Percentiles rank a stretch among this genome's conserved stretches.
These are phyloP conservation scores for Ophiostoma sp. DNA, from an alignment of 2,329 filamentous ascomycete species.

Conservation along the genomic window DNA sequence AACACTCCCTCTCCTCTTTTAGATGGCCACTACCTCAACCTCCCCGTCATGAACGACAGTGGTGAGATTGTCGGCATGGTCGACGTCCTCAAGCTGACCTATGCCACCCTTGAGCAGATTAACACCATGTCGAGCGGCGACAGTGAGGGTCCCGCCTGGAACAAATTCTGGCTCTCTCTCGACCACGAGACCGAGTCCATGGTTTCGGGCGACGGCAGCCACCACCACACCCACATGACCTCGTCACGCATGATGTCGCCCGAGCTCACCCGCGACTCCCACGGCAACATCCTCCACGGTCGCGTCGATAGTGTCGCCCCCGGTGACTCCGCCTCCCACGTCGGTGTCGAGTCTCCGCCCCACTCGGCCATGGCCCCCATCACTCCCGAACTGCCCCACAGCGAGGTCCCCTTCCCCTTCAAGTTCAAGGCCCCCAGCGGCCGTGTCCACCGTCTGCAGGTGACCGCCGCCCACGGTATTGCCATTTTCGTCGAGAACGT, in stretches of 20 bases:
- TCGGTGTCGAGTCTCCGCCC: slow-evolving; percentile 75
- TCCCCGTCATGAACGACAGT: slow-evolving; percentile 96
- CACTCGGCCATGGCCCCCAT: slow-evolving; percentile 58
- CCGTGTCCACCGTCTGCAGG: slow-evolving; percentile 88
- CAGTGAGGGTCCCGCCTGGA: slow-evolving; percentile 95
- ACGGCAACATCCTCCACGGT: slow-evolving; percentile 36
- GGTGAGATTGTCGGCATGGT: slow-evolving; percentile 99
- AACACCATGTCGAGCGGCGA: slow-evolving; percentile 90
- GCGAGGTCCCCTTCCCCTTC: slow-evolving; percentile 87
- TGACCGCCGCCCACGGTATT: slow-evolving; percentile 77
- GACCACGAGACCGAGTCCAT: slow-evolving; percentile 94
- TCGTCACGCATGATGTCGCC: slow-evolving; percentile 71
- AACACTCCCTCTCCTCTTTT: slow-evolving; percentile 33
- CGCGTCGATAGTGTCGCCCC: slow-evolving; percentile 82
- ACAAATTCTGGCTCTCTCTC: slow-evolving; percentile 98
- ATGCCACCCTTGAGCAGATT: slow-evolving; percentile 95
- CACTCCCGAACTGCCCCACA: slow-evolving; percentile 54
- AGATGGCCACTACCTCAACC: slow-evolving; percentile 98
- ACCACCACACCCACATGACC: slow-evolving; percentile 66
- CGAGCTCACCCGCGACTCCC: slow-evolving; percentile 69
- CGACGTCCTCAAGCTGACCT: slow-evolving; percentile 95
- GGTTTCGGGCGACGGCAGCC: slow-evolving; percentile 86
- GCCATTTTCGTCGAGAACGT: slow-evolving; percentile 75
- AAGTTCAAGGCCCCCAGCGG: slow-evolving; percentile 98
- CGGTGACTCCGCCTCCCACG: slow-evolving; percentile 91